Conservation (phyloP, 163 green algal species). For the Scenedesmus sp. region DNA sequence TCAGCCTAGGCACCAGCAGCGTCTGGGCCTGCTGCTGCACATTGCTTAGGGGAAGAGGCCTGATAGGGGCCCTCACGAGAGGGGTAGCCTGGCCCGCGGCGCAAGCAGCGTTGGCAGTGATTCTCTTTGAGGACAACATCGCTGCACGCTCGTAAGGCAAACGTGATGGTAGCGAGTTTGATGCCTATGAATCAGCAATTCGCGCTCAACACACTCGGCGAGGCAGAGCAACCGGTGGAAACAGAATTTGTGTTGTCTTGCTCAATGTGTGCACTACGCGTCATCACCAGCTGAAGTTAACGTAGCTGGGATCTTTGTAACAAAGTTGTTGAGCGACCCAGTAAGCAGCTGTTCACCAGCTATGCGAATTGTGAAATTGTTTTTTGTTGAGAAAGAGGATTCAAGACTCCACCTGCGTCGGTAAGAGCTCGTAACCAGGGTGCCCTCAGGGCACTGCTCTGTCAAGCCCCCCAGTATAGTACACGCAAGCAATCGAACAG, state of each 20-base stretch:
- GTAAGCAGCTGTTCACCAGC: too few species aligned
- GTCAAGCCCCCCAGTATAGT: too few species aligned
- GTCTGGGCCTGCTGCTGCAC: neutral
- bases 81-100: neutral
- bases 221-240: neutral
- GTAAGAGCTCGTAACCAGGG: too few species aligned
- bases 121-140: neutral
- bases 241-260: neutral
- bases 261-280: neutral
- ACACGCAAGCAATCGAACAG: too few species aligned
- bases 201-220: neutral
- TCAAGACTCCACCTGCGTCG: too few species aligned
- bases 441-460: too few species aligned
- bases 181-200: neutral
- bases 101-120: neutral
- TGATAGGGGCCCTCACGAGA: neutral
- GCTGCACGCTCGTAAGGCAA: neutral
- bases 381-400: too few species aligned
- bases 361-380: too few species aligned
- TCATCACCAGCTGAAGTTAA: neutral
- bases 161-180: neutral
- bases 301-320: neutral
- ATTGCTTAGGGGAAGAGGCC: neutral
- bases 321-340: neutral
- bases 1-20: neutral